Base-by-base conservation (phyloP, 148 eudicot species). In the Fallopia convolvulus region DNA sequence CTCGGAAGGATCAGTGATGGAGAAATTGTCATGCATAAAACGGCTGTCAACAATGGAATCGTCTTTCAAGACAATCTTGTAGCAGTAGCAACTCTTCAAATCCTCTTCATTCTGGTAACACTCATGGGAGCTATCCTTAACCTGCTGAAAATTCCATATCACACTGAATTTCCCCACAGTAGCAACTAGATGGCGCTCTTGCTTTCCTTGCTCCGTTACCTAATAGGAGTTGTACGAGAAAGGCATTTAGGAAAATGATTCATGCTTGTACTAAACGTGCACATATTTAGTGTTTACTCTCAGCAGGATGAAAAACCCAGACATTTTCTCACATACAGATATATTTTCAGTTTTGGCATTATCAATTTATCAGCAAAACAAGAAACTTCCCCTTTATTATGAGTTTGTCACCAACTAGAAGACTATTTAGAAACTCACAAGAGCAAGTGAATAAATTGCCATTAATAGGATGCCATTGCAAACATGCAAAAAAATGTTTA, bases 81-180 rank as follows among this genome's bases (percentile, higher is more conserved):
- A 94, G 79, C 99, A 94, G 56, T 94, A 92, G 83, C 99, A 94
- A 87, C 96, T 92, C 89, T 94, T 94, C 8, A 90, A 84, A 53
- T 97, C 99, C 80, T 94, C 92, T 78, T 94, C 97, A 74, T 85
- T 89, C 73, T 80, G 84, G 83, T 92, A 94, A 76, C 99, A 94
- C 39, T 88, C 92, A 18, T 94, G 99, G 5, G 80, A 86, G 36
- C 96, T 94, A 85, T 94, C 87, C 89, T 92, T 94, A 87, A 94
- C 98, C 82, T 88, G 96, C 89, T 94, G 92, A 60, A 94, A 94
- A 73, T 90, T 88, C 98, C 98, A 94, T 77, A 94, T 90, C 48
- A 92, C 95, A 46, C 98, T 92, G 83, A 90, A 94, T 77, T 92
- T 94, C 71, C 98, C 97, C 4, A 89, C 97, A 3, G 91, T 85